A percentile compares a stretch with the other conserved stretches of the same genome.
Evolutionary conservation across 306 rosid species (phyloP).

Genomic region (Cucumis hystrix): DNA sequence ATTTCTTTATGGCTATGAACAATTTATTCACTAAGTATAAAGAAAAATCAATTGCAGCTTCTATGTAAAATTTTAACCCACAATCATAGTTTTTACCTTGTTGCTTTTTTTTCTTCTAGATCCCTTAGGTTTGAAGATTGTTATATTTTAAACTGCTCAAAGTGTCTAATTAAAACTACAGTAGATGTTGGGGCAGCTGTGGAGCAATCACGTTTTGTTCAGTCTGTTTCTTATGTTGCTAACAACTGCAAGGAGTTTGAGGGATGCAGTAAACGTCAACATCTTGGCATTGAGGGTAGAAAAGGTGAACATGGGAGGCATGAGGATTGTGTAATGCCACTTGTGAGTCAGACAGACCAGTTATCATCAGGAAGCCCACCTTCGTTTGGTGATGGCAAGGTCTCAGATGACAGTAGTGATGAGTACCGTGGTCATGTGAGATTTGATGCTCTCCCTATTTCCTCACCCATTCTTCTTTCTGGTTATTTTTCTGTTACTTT

Average conservation of each 20-base stretch:
- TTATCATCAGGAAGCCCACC: slow-evolving; percentile 49
- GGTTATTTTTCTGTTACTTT: neutral
- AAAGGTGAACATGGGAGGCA: neutral
- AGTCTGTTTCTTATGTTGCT: slow-evolving; percentile 14
- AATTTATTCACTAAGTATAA: neutral
- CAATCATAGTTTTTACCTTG: neutral
- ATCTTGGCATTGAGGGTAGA: slow-evolving; percentile 8
- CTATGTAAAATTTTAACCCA: neutral
- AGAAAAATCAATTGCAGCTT: neutral
- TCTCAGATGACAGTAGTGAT: slow-evolving; percentile 52
- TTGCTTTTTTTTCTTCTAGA: neutral
- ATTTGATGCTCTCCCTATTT: neutral
- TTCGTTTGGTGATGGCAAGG: slow-evolving; percentile 48
- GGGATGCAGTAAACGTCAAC: slow-evolving; percentile 8
- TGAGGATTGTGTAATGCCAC: neutral
- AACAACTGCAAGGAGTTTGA: slow-evolving; percentile 19
- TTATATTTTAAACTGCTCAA: neutral
- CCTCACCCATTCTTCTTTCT: neutral
- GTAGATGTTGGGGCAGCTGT: neutral
- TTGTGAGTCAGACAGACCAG: slow-evolving; percentile 27
- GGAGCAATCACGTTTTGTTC: neutral
- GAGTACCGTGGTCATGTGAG: slow-evolving; percentile 40
- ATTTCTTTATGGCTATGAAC: neutral
- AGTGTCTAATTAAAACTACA: neutral
- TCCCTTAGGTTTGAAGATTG: neutral